phyloP scores from a whole-genome alignment of 257 asterid species.

The Oldenlandia corymbosa region DNA sequence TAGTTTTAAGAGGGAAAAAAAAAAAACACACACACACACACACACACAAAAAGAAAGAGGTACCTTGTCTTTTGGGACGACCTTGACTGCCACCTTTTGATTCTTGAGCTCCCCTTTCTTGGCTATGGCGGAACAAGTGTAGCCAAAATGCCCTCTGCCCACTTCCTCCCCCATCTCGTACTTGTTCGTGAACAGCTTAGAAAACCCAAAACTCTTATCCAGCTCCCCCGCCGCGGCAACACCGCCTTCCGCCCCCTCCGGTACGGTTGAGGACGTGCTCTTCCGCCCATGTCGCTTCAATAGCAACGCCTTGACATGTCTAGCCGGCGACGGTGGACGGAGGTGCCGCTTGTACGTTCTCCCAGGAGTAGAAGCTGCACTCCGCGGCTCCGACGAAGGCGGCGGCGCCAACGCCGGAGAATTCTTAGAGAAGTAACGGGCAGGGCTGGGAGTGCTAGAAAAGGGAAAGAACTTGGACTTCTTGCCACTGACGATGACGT shows the following conservation, averaged over 20 bases:
- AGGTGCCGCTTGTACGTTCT: conserved; percentile 31
- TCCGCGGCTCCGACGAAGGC: conserved; percentile 24
- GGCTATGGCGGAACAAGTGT: conserved; percentile 49
- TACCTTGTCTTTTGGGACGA: conserved; percentile 63
- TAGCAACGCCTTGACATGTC: conserved; percentile 41
- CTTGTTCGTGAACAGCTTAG: conserved; percentile 41
- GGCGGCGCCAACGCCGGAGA: conserved; percentile 28
- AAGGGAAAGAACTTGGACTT: conserved; percentile 27
- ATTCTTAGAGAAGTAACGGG: conserved; percentile 28
- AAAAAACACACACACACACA: not conserved
- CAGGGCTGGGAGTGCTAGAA: conserved; percentile 30
- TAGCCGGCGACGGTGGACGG: conserved; percentile 65
- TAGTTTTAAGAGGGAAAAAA: not conserved
- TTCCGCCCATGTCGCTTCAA: conserved; percentile 34
- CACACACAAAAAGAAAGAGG: not conserved
- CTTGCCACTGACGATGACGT: conserved; percentile 1
- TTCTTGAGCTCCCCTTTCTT: conserved; percentile 61
- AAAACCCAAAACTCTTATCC: conserved; percentile 61
- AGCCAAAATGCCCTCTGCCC: conserved; percentile 74
- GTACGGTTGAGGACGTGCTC: conserved; percentile 19
- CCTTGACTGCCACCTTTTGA: conserved; percentile 60
- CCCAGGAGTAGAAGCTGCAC: conserved; percentile 32
- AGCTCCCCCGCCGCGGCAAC: conserved; percentile 21
- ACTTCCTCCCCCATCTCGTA: conserved; percentile 58
- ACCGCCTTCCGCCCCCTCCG: conserved; percentile 30